Evolutionary conservation across 2,329 filamentous ascomycete species (phyloP).

Genomic region (Nothophoma quercina): DNA sequence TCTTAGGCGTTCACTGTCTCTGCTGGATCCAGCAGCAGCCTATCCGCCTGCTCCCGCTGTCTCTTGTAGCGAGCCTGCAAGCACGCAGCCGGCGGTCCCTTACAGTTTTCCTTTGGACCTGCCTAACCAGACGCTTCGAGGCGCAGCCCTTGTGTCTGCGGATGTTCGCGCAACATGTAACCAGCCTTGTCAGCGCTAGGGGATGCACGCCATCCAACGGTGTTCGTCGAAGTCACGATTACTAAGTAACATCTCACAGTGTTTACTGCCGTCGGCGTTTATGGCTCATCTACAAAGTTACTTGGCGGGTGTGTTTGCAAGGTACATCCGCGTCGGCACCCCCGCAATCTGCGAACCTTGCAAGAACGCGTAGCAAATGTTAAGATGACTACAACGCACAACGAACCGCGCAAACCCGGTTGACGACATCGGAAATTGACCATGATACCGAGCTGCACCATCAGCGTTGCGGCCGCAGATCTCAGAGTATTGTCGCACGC

Average conservation of each 20-base stretch:
- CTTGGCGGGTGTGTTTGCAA: neutral
- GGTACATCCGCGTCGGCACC: neutral
- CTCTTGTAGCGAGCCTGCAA: constrained; percentile 2
- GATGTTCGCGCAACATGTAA: neutral
- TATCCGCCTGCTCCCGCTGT: constrained; percentile 7
- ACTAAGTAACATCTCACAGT: neutral
- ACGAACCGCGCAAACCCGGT: too few species aligned
- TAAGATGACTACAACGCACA: too few species aligned
- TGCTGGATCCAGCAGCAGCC: constrained; percentile 12
- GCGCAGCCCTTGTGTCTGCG: neutral
- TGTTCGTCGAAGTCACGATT: neutral
- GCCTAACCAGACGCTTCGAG: neutral
- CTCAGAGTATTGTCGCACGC: too few species aligned
- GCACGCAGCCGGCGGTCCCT: constrained; percentile 1
- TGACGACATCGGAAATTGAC: too few species aligned
- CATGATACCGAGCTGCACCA: too few species aligned
- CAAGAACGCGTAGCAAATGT: neutral
- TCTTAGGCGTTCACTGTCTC: neutral
- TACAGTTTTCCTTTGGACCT: neutral
- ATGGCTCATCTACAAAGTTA: neutral
- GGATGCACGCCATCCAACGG: neutral
- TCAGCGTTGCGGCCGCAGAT: too few species aligned
- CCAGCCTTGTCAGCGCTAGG: constrained; percentile 1
- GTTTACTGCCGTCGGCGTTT: neutral
- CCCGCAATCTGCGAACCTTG: neutral